phyloP scores from a whole-genome alignment of 805 yeast species.

The Debaryomyces prosopidis region DNA sequence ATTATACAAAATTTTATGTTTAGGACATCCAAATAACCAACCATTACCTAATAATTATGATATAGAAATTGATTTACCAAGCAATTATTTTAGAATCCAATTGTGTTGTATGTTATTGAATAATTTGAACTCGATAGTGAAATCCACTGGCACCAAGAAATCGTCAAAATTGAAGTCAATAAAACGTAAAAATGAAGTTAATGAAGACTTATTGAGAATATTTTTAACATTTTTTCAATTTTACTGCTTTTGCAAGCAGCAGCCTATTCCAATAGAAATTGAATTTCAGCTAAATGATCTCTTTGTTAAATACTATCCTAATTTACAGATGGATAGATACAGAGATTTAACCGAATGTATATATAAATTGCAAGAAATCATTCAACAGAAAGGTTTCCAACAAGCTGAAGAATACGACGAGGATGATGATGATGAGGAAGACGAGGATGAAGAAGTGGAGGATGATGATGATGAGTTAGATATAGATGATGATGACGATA shows the following conservation, averaged over 20 bases:
- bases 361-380: constrained; percentile 32
- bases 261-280: constrained; percentile 64
- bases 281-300: constrained; percentile 52
- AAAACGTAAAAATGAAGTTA: constrained; percentile 8
- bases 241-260: constrained; percentile 60
- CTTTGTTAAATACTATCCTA: constrained; percentile 28
- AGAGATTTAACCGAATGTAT: constrained; percentile 45
- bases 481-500: constrained; percentile 25
- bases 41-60: constrained; percentile 50
- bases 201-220: constrained; percentile 16
- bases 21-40: constrained; percentile 62
- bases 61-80: constrained; percentile 57
- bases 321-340: constrained; percentile 36
- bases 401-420: constrained; percentile 10
- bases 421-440: constrained; percentile 14
- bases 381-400: constrained; percentile 7
- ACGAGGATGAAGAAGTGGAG: constrained; percentile 20
- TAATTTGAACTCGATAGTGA: constrained; percentile 13
- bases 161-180: constrained; percentile 3
- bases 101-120: constrained; percentile 38
- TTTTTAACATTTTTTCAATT: constrained; percentile 69
- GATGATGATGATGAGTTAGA: constrained; percentile 27
- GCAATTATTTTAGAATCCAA: constrained; percentile 71
- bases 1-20: constrained; percentile 56
- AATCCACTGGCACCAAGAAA: background rate